Conservation (phyloP, 345 rosid genomes). For the Eucalyptus globulus region DNA sequence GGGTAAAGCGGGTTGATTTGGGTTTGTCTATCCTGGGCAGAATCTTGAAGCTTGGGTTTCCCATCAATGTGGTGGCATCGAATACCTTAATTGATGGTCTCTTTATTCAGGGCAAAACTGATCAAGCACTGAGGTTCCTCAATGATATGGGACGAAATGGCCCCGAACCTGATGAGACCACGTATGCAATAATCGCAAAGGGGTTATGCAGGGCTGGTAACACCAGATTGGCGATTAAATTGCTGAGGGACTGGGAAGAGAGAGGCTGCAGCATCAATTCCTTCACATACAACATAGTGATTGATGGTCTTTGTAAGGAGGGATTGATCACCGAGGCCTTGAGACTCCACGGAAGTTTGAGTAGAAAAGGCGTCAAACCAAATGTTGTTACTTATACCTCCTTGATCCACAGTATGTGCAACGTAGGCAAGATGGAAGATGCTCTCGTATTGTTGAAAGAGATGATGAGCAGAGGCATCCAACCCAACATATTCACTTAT, state of each 20-base stretch:
- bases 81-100: background rate
- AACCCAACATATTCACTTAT: background rate
- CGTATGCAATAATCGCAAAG: background rate
- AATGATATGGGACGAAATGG: background rate
- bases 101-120: background rate
- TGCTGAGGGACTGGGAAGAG: background rate
- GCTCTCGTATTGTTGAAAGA: background rate
- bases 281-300: rapidly evolving
- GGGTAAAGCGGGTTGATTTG: background rate
- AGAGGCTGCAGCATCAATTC: rapidly evolving
- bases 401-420: background rate
- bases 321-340: rapidly evolving
- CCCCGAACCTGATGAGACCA: background rate
- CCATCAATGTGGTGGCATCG: background rate
- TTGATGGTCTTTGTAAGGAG: background rate
- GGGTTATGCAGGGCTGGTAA: background rate
- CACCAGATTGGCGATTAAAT: background rate
- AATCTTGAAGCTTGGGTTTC: background rate
- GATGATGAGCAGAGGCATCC: background rate
- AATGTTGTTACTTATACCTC: rapidly evolving
- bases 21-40: background rate
- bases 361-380: rapidly evolving
- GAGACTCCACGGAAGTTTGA: rapidly evolving
- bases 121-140: background rate
- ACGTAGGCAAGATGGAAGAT: background rate